phyloP scores from a whole-genome alignment of 2,329 filamentous ascomycete genomes.

The Arachnomyces sp. region DNA sequence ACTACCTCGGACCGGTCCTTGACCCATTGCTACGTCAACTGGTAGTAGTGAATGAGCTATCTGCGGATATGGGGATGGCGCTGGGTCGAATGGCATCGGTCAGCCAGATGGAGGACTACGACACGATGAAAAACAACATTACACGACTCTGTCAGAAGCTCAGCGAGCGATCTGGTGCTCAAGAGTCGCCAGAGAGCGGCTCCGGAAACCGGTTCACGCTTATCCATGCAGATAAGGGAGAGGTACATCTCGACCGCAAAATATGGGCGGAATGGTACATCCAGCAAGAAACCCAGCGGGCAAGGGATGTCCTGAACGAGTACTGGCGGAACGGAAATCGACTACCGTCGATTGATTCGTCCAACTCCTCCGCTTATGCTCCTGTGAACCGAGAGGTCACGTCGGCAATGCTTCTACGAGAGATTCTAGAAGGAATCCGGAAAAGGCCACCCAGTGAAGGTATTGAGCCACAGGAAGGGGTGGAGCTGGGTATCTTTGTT shows the following conservation, averaged over 20 bases:
- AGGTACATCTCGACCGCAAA: constrained; percentile 43
- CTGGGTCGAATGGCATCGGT: constrained; percentile 50
- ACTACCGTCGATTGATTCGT: constrained; percentile 22
- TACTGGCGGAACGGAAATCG: constrained; percentile 36
- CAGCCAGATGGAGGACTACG: constrained; percentile 48
- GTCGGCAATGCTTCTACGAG: constrained; percentile 49
- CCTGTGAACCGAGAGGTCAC: constrained; percentile 40
- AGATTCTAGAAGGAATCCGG: constrained; percentile 53
- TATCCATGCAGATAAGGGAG: constrained; percentile 45
- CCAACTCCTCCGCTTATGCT: constrained; percentile 19
- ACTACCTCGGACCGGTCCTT: constrained; percentile 54
- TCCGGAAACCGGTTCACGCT: constrained; percentile 35
- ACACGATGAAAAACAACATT: constrained; percentile 40
- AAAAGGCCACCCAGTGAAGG: constrained; percentile 33
- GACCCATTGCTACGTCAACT: constrained; percentile 55
- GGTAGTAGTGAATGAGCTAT: constrained; percentile 51
- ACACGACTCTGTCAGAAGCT: constrained; percentile 32
- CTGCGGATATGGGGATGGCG: constrained; percentile 47
- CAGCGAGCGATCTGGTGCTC: constrained; percentile 18
- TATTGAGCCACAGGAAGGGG: constrained; percentile 35
- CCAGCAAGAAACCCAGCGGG: constrained; percentile 55
- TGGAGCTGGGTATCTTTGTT: constrained; percentile 45
- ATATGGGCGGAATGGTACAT: constrained; percentile 60
- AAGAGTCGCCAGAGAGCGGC: constrained; percentile 23
- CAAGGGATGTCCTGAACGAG: constrained; percentile 43